Evolutionary conservation across 2,329 filamentous ascomycete genomes (phyloP), one percentile per base, ranked within the genome.

Genomic region (Biscogniauxia mediterranea): DNA sequence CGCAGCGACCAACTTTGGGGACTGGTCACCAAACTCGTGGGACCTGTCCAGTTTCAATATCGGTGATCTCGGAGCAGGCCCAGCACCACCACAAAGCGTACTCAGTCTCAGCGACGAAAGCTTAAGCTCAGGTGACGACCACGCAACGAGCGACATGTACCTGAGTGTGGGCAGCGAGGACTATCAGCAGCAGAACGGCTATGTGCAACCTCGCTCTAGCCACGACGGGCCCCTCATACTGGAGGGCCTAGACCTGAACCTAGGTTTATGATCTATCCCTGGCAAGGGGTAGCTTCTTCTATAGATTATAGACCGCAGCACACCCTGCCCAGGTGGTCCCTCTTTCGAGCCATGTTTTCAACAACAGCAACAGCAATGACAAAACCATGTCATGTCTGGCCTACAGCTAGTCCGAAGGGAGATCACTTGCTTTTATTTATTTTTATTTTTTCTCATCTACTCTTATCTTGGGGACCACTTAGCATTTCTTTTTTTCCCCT

Each of bases 11-110:
- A 71, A 71, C 54, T 70, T 74, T 46, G 74, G 73, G 20, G 78
- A 79, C 56, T 87, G 84, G 85, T 83, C 84, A 1, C 82, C 83
- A 0, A 83, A 86, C 61, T 77, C 81, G 1, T 87, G 85, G 81
- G 83, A 85, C 57, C 72, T 85, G 50, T 75, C 78, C 19, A 75
- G 76, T 13, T 83, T 85, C 68, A 82, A 78, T 64, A 75, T 85
- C 11, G 78, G 76, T 3, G 82, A 85, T n/a, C 77, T 82, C 60
- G 13, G 5, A 5, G 73, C 74, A 21, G 77, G 75, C 57, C 75
- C 77, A 0, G 76, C 74, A 1, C 75, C 79, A 25, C 77, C 83
- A 9, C 83, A 84, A 66, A 85, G 82, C 61, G 82, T 83, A 42
- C 75, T 83, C 19, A 85, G 83, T 68, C 73, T 85, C 54, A 85